These are phyloP conservation scores for Scenedesmus sp. DNA, from an alignment of 163 green algal species.

Conservation along the genomic window DNA sequence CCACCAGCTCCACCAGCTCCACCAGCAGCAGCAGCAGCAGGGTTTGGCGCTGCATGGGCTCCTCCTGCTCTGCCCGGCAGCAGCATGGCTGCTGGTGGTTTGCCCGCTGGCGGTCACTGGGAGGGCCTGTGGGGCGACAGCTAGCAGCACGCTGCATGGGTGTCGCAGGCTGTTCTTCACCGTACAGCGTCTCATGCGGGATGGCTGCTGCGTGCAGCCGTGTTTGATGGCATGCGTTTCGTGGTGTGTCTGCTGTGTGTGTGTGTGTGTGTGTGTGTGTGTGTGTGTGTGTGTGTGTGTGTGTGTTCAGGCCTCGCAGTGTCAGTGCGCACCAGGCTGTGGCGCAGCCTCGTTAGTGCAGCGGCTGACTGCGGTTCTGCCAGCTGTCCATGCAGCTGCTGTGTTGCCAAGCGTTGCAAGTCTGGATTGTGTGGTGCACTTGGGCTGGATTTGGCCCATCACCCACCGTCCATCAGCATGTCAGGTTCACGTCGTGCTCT, in stretches of 20 bases:
- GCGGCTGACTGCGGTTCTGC: background rate
- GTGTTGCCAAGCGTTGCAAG: background rate
- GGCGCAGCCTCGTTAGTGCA: background rate
- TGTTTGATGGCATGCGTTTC: too few species aligned
- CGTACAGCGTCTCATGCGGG: background rate
- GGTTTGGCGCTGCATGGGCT: background rate
- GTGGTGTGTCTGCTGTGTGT: background rate
- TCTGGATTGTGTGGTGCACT: background rate
- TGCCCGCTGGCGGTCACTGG: slow-evolving; percentile 46
- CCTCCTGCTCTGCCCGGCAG: slow-evolving; percentile 25
- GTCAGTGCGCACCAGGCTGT: background rate
- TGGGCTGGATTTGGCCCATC: too few species aligned
- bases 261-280: background rate
- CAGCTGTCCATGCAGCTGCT: background rate
- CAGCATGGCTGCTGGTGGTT: background rate
- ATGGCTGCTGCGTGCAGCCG: too few species aligned
- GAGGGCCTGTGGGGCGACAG: slow-evolving; percentile 53
- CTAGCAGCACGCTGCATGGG: slow-evolving; percentile 9
- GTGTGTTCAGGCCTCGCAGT: too few species aligned
- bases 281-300: too few species aligned
- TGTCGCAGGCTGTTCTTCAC: background rate
- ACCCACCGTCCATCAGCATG: too few species aligned
- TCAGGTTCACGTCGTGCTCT: too few species aligned
- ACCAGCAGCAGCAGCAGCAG: background rate
- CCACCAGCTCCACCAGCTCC: too few species aligned